Evolutionary conservation across 176 grass and related monocot species (phyloP), one percentile per base, ranked within the genome.

Genomic region (Stipa capillata): DNA sequence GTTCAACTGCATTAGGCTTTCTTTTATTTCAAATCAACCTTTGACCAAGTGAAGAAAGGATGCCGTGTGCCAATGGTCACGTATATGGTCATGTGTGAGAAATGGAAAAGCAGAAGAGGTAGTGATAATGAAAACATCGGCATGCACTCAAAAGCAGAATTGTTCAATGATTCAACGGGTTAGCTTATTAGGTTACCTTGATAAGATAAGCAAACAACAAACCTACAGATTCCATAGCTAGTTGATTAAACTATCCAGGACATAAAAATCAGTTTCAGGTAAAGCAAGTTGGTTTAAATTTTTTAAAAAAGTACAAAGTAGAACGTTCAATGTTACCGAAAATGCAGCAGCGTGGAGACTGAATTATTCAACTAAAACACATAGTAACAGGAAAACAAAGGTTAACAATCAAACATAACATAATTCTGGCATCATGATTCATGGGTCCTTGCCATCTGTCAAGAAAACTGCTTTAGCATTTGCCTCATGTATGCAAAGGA

Each of bases 121-220:
- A 5, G 34, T 33, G 9, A 44, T 40, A 34, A 82, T 51, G 45
- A 69, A 84, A 80, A 69, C n/a, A 76, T 7, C 5, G 4, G n/a
- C 42, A 15, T 79, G 52, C 42, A 36, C 61, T 25, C 2, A 68
- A 71, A 79, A 69, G 45, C 6, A 63, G 14, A 34, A 43, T 27
- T 60, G 14, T 79, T 69, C 33, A 80, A 62, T 76, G 70, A 80
- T 85, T 75, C 15, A 68, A 78, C 27, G 17, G 27, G 56, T 35
- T 80, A 75, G 60, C 41, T 61, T 72, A 28, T 69, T 52, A 61
- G 52, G 59, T 56, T 79, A 28, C 31, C 42, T 73, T 27, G 81
- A 80, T 37, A 84, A 27, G 81, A 80, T 72, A 69, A n/a, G 52
- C 25, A 84, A 74, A 84, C 81, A 68, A 33, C 32, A 80, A 68